Evolutionary conservation across 768 basidiomycete species (phyloP), one percentile per base, ranked within the genome.

Genomic region (Kwoniella sp.): DNA sequence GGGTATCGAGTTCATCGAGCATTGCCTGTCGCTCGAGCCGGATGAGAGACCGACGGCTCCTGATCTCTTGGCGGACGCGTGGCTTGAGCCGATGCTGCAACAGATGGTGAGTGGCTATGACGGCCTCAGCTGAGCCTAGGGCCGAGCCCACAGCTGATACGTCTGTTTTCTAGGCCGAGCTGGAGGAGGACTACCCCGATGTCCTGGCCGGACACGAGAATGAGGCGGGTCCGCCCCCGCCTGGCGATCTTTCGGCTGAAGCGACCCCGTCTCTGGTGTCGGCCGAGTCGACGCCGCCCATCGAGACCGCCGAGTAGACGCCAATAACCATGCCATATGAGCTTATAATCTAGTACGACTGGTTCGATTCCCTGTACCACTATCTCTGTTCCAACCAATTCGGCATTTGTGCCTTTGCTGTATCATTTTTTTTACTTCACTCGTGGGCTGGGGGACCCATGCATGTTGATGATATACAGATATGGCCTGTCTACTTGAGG

Each of bases 1-100:
- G 29, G 95, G 95, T 20, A 90, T 96, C 71, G 84, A 84, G 73
- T 98, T 98, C 73, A 92, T 95, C 76, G 86, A 87, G 54, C 83
- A 84, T 64, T 98, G 93, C 74, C 77, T 99, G 34, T 88, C 82
- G 10, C 86, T 98, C 45, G 89, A 93, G 65, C 83, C 91, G 0
- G 78, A 84, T 69, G 76, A 81, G 53, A 82, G 95, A 37, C 93
- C 95, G 0, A 83, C 84, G 10, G 90, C 95, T 0, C 74, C 78
- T 19, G 89, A 95, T 66, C 81, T 98, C 25, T 82, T 91, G 76
- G 79, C 84, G 32, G 88, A 96, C 73, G 81, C 83, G 14, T 98
- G 95, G 93, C 42, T 69, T 12, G 56, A 46, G 14, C 52, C 58
- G 26, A 56, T 62, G 50, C 22, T 59, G 8, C 52, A 66, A 29